Evolutionary conservation across 140 eudicot genomes (phyloP).

Genomic region (Anethum foeniculum): DNA sequence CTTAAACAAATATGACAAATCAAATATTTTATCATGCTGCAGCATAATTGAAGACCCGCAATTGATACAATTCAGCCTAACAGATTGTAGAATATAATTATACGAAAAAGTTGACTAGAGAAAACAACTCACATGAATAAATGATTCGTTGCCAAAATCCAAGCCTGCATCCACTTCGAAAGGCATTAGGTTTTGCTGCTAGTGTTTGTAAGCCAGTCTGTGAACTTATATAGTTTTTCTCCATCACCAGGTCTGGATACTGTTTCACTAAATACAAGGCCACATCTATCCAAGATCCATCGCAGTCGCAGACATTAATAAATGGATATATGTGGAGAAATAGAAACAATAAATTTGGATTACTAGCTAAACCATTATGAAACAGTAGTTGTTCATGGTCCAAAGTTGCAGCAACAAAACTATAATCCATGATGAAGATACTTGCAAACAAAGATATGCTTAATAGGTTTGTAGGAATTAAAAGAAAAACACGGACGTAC

Average conservation of each 20-base stretch:
- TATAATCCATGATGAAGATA: no score
- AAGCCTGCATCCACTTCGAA: background rate
- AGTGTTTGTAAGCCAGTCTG: background rate
- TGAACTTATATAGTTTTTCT: background rate
- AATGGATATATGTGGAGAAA: background rate
- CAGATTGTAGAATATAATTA: background rate
- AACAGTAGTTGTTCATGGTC: no score
- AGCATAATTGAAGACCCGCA: background rate
- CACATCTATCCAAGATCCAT: background rate
- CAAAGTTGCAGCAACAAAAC: no score
- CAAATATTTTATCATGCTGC: background rate
- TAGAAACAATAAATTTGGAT: background rate
- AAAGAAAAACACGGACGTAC: background rate
- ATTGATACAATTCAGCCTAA: background rate
- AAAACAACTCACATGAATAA: background rate
- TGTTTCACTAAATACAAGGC: background rate
- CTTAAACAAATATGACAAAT: background rate
- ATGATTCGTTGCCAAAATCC: slow-evolving; percentile 4
- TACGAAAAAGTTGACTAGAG: background rate
- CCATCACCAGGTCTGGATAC: background rate
- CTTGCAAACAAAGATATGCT: no score
- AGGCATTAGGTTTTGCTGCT: slow-evolving; percentile 7
- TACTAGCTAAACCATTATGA: background rate
- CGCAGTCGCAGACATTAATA: background rate
- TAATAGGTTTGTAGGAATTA: no score